Evolutionary conservation across 129 eudicot species (phyloP).

Genomic region (Logfia minima): DNA sequence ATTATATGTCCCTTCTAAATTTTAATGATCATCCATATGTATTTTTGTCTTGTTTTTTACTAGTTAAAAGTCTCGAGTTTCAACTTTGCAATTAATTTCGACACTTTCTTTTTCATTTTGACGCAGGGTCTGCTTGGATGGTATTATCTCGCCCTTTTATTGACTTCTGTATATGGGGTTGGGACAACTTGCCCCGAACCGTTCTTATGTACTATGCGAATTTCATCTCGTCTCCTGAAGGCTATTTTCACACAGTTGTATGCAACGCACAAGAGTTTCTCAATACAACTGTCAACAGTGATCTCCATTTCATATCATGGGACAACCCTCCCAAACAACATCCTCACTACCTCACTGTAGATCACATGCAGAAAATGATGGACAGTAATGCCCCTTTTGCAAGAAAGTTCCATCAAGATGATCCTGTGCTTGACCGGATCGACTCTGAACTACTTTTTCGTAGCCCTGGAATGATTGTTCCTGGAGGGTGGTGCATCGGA

Average conservation of each 20-base stretch:
- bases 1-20: background rate
- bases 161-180: conserved; percentile 69
- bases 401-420: conserved; percentile 55
- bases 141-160: conserved; percentile 64
- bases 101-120: background rate
- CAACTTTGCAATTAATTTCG: background rate
- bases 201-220: conserved; percentile 72
- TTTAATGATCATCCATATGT: background rate
- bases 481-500: conserved; percentile 74
- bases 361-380: conserved; percentile 55
- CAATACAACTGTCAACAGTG: conserved; percentile 58
- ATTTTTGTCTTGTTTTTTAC: background rate
- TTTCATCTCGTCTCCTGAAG: conserved; percentile 74
- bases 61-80: background rate
- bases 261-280: conserved; percentile 63
- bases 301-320: conserved; percentile 80
- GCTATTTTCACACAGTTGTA: conserved; percentile 74
- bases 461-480: conserved; percentile 50
- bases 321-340: conserved; percentile 81
- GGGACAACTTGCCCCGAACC: conserved; percentile 76
- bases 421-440: conserved; percentile 59
- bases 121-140: conserved; percentile 80
- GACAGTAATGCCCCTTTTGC: conserved; percentile 72
- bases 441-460: conserved; percentile 59
- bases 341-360: conserved; percentile 48